A percentile compares a stretch with the other conserved stretches of the same genome.
Evolutionary conservation across 1,139 yeast genomes (phyloP).

Genomic region (Yamadazyma dendronema): DNA sequence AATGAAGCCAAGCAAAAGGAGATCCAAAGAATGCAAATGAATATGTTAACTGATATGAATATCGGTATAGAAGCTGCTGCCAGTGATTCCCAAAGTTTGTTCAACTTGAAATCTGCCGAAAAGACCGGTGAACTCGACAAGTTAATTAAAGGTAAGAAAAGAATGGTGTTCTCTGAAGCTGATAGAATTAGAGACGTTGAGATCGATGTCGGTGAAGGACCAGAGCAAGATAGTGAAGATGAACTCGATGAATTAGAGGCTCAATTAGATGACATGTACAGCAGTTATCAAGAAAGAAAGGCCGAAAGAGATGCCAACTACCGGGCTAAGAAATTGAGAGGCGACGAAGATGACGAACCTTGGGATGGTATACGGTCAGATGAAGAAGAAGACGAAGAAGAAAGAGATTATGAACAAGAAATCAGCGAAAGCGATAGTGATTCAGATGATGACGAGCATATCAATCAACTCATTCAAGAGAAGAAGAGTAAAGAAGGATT

Average conservation of each 20-base stretch:
- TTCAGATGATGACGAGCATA: constrained; percentile 75
- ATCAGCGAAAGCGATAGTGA: constrained; percentile 32
- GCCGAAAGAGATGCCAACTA: constrained; percentile 79
- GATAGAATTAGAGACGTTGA: constrained; percentile 57
- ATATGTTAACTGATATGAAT: constrained; percentile 90
- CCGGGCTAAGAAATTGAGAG: constrained; percentile 79
- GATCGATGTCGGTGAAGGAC: constrained; percentile 41
- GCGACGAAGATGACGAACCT: constrained; percentile 73
- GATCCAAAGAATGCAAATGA: constrained; percentile 89
- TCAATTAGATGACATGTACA: constrained; percentile 81
- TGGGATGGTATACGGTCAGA: constrained; percentile 81
- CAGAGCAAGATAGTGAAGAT: constrained; percentile 49
- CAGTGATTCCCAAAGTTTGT: constrained; percentile 74
- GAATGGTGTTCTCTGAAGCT: constrained; percentile 65
- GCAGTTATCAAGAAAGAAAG: constrained; percentile 65
- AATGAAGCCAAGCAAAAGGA: constrained; percentile 89
- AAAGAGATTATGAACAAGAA: constrained; percentile 46
- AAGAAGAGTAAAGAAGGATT: constrained; percentile 52
- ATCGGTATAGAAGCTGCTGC: constrained; percentile 93
- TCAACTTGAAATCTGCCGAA: constrained; percentile 79
- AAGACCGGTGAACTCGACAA: constrained; percentile 78
- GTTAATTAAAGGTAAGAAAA: constrained; percentile 76
- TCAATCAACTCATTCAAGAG: constrained; percentile 59
- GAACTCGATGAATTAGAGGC: constrained; percentile 73
- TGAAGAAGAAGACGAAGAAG: constrained; percentile 37